phyloP scores from a whole-genome alignment of 495 filamentous ascomycete genomes.

The Copromyces sp. region DNA sequence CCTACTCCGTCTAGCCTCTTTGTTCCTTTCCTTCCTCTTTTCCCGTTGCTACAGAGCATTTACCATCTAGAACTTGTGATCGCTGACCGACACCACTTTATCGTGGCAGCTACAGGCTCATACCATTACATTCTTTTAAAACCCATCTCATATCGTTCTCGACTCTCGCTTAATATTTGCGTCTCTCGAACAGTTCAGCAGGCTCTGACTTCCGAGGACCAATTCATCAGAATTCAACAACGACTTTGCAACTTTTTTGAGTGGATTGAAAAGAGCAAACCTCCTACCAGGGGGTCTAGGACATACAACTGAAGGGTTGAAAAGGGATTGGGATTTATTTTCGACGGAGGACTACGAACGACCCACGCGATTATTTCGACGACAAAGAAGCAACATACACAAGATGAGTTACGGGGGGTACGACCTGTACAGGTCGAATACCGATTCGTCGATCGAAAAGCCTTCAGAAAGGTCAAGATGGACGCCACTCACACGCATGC shows the following conservation, averaged over 20 bases:
- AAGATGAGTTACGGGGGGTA: constrained; percentile 36
- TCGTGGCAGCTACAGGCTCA: constrained; percentile 34
- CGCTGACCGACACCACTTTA: constrained; percentile 32
- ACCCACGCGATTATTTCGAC: constrained; percentile 3
- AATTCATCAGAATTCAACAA: constrained; percentile 1
- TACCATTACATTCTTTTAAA: constrained; percentile 23
- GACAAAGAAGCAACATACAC: constrained; percentile 8
- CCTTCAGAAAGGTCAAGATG: constrained; percentile 54
- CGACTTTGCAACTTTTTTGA: constrained; percentile 8
- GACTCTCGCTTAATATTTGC: constrained; percentile 18
- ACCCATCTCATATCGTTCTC: constrained; percentile 22
- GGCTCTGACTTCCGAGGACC: constrained; percentile 41
- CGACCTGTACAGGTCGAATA: constrained; percentile 17
- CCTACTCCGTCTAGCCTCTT: constrained; percentile 17
- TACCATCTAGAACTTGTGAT: constrained; percentile 22
- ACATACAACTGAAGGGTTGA: constrained; percentile 4
- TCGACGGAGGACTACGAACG: constrained; percentile 7
- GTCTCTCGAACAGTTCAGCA: constrained; percentile 40
- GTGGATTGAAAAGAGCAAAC: constrained; percentile 4
- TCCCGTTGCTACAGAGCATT: constrained; percentile 25
- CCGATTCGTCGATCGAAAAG: constrained; percentile 20
- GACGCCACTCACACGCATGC: constrained; percentile 58
- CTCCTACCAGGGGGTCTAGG: constrained; percentile 9
- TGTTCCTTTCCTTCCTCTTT: constrained; percentile 19
- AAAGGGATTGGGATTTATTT: constrained; percentile 4